Percentiles rank a stretch among this genome's conserved stretches.
Evolutionary conservation across 2,329 filamentous ascomycete species (phyloP).

Genomic region (Alternaria consortialis): DNA sequence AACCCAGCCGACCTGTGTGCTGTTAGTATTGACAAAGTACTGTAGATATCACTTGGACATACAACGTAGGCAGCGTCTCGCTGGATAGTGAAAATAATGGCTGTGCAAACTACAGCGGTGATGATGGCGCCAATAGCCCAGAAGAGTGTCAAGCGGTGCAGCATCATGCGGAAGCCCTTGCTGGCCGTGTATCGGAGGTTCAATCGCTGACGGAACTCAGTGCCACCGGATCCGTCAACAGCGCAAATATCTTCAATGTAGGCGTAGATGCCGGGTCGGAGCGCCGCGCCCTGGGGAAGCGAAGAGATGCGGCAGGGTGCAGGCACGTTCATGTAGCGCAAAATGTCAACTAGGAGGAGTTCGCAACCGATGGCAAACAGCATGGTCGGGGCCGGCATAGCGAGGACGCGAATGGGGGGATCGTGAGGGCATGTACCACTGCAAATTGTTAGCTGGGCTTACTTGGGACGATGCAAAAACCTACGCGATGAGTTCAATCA

Average conservation of each 20-base stretch:
- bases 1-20: slow-evolving; percentile 55
- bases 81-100: slow-evolving; percentile 58
- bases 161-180: slow-evolving; percentile 63
- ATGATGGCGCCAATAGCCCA: slow-evolving; percentile 60
- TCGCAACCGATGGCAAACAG: slow-evolving; percentile 62
- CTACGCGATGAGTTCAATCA: slow-evolving; percentile 65
- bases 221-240: slow-evolving; percentile 63
- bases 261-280: slow-evolving; percentile 64
- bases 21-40: slow-evolving; percentile 18
- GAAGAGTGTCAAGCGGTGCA: slow-evolving; percentile 61
- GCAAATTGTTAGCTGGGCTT: slow-evolving; percentile 15
- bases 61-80: slow-evolving; percentile 60
- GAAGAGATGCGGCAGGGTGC: slow-evolving; percentile 63
- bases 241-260: slow-evolving; percentile 64
- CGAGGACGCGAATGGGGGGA: slow-evolving; percentile 62
- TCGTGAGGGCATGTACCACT: slow-evolving; percentile 58
- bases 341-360: slow-evolving; percentile 60
- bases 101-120: slow-evolving; percentile 53
- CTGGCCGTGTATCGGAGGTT: slow-evolving; percentile 63
- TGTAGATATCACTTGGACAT: slow-evolving; percentile 26
- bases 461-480: slow-evolving; percentile 17
- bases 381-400: slow-evolving; percentile 63
- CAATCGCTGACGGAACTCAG: slow-evolving; percentile 61
- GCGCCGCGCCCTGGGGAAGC: slow-evolving; percentile 59
- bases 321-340: slow-evolving; percentile 56